Conservation (phyloP, 352 stramenopile species). For the Thraustochytrium sp. region DNA sequence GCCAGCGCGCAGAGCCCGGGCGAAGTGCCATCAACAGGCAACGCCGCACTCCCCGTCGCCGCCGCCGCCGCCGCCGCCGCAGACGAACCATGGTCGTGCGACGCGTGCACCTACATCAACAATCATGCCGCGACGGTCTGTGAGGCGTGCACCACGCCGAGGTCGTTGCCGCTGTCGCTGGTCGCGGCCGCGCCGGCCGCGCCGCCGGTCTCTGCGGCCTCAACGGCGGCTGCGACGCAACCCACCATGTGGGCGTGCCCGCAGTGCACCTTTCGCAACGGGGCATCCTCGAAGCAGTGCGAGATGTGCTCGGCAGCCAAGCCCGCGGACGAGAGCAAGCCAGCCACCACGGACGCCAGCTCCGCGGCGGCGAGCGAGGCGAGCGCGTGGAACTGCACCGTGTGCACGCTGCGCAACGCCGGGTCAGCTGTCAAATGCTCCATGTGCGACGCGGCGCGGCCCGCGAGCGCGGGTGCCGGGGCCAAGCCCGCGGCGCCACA, state of each 20-base stretch:
- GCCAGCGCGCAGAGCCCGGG: not conserved
- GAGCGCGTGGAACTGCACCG: too few species aligned
- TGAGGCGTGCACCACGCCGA: not conserved
- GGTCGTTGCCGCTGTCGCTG: too few species aligned
- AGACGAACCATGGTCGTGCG: not conserved
- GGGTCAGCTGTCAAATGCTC: not conserved
- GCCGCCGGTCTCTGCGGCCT: too few species aligned
- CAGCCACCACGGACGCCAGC: too few species aligned
- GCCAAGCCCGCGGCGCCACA: not conserved
- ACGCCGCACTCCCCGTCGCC: not conserved
- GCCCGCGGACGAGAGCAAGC: not conserved
- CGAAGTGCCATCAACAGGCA: not conserved
- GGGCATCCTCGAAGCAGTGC: not conserved
- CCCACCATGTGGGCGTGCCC: not conserved
- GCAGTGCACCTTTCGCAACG: not conserved
- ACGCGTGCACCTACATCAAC: slow-evolving; percentile 7
- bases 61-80: not conserved
- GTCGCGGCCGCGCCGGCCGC: too few species aligned
- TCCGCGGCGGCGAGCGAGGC: too few species aligned
- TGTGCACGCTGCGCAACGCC: too few species aligned
- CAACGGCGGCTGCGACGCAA: not conserved
- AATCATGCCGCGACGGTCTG: not conserved
- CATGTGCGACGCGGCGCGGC: not conserved
- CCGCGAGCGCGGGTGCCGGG: not conserved
- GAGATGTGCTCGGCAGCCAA: not conserved